Conservation (phyloP, 169 alveolate species). For the Cryptosporidium sp. region DNA sequence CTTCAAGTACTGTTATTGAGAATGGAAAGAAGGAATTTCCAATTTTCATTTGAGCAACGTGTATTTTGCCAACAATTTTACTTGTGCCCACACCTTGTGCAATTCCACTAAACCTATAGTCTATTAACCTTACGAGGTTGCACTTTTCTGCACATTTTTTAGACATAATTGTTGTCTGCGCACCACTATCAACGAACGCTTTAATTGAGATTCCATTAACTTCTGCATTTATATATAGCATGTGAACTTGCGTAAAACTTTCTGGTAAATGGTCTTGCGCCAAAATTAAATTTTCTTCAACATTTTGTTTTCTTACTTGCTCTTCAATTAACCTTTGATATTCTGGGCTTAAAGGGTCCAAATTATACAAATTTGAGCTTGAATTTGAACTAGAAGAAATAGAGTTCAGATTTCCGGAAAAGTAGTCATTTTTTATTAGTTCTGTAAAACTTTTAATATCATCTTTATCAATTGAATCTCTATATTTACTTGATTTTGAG, state of each 20-base stretch:
- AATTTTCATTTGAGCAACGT: constrained; percentile 93
- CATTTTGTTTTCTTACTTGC: constrained; percentile 85
- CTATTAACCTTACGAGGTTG: constrained; percentile 90
- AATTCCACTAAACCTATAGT: constrained; percentile 92
- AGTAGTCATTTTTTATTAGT: neutral
- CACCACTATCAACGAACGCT: constrained; percentile 98
- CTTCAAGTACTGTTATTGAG: constrained; percentile 93
- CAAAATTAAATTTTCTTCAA: constrained; percentile 87
- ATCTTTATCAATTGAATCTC: constrained; percentile 68
- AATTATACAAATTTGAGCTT: constrained; percentile 26
- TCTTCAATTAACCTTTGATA: constrained; percentile 90
- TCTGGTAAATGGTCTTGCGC: constrained; percentile 87
- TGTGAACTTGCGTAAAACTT: constrained; percentile 85
- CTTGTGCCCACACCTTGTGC: constrained; percentile 96
- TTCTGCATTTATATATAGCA: constrained; percentile 92
- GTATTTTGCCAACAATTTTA: constrained; percentile 94
- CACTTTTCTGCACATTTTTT: constrained; percentile 91
- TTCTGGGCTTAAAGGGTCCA: constrained; percentile 90
- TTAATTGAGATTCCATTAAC: constrained; percentile 89
- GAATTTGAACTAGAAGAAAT: constrained; percentile 34
- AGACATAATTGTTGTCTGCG: constrained; percentile 95
- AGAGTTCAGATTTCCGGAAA: constrained; percentile 22
- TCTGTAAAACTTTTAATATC: constrained; percentile 9
- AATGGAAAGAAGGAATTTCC: constrained; percentile 88
- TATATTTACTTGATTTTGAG: constrained; percentile 67